Base-by-base conservation (phyloP, 495 filamentous ascomycete species). In the Podospora australis region DNA sequence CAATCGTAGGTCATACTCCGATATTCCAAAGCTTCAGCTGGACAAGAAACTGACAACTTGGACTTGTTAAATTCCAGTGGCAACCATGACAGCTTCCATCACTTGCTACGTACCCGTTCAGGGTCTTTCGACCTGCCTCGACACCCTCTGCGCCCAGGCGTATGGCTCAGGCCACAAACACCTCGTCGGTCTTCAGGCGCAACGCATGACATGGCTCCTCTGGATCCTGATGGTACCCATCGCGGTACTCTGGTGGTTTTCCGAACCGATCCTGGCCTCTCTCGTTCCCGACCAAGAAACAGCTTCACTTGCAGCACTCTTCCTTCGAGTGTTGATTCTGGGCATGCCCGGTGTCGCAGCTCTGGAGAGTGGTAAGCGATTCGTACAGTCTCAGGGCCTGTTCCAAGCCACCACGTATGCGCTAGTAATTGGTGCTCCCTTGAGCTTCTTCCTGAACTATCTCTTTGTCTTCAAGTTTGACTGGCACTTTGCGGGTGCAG, bases 401-500 rank as follows among this genome's bases (percentile, higher is more conserved):
- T 88, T 88, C 55, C 64, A 71, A 22, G 83, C 83, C 8, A 86
- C 78, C 8, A 79, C 83, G 13, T 82, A 79, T 46, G 79, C 82
- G 11, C 62, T 88, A 17, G 55, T 88, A 8, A 68, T 87, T 40
- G 78, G 75, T 28, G 81, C 84, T 10, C 82, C 83, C 2, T 48
- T 85, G 14, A 88, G 87, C 51, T 73, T 78, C 1, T 64, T 83
- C 10, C 58, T 85, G 62, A 84, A 85, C 59, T 88, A 78, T 67
- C 53, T 84, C 6, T 74, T 88, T 36, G 84, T 88, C 9, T 86
- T 80, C 82, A 72, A 66, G 29, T 75, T 95, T 46, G 69, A 76
- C 9, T 84, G 81, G 78, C 88, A 89, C 2, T 95, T 91, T 57
- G 63, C 86, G 40, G 90, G 90, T 32, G 88, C 90, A 2, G 89